Evolutionary conservation across 1,284 basidiomycete genomes (phyloP), one percentile per base, ranked within the genome.

Genomic region (Wallemia hederae): DNA sequence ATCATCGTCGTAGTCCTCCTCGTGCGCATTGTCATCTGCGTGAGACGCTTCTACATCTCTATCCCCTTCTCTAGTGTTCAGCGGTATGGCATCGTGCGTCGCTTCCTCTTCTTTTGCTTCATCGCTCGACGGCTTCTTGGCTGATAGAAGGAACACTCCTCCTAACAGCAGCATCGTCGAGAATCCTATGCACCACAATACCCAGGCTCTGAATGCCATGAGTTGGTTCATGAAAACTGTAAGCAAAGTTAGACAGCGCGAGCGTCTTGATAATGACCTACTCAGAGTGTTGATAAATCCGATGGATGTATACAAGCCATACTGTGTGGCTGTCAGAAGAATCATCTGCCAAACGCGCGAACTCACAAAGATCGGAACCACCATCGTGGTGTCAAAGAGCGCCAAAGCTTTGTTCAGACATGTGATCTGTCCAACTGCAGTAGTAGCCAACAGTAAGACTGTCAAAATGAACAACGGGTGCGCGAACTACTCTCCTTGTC

Each of bases 361-460:
- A 15, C 39, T 22, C 19, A 49, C 39, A 67, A 83, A 82, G 3
- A 82, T 76, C 0, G 82, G 82, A 0, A 83, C 82, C 24, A 83
- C 80, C 1, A 83, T 73, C 0, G 82, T 82, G 1, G 80, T 80
- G 62, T 75, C 74, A 60, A 62, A 67, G 24, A 64, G 55, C 66
- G 80, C 80, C 24, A 91, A 74, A 2, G 83, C 89, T 61, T 81
- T 80, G 69, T 92, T 91, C 33, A 94, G 75, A 68, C 86, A 91
- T 56, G 89, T 79, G 63, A 94, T 92, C 69, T 96, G 90, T 31
- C 82, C 71, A 19, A 94, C 79, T 0, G 88, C 89, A 0, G 87
- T 89, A 55, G 78, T 68, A 2, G 76, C 77, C 31, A 94, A 77
- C 25, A 91, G 72, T 33, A 90, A 72, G 64, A 94, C 80, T 0